Evolutionary conservation across 164 flowering plant genomes (phyloP).

Genomic region (Echeveria elegans): DNA sequence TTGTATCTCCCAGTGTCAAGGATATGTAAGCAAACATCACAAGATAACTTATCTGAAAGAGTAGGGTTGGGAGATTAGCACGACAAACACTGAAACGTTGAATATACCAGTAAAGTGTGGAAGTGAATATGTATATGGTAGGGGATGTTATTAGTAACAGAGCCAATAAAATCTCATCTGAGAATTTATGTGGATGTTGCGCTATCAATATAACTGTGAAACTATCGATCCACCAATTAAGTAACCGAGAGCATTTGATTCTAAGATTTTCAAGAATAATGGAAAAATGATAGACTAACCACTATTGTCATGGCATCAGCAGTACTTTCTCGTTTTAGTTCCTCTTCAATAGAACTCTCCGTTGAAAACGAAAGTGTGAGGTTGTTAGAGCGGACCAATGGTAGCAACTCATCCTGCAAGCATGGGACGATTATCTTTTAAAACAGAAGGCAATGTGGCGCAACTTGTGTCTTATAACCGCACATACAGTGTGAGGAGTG

Average conservation of each 20-base stretch:
- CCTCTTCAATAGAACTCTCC: constrained; percentile 95
- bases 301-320: constrained; percentile 90
- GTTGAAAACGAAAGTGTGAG: constrained; percentile 91
- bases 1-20: constrained; percentile 74
- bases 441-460: not conserved
- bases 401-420: constrained; percentile 67
- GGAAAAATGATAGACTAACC: constrained; percentile 28
- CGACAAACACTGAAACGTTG: not conserved
- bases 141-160: not conserved
- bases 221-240: not conserved
- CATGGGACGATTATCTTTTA: not conserved
- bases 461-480: not conserved
- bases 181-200: not conserved
- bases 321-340: constrained; percentile 93
- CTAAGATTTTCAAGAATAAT: not conserved
- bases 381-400: constrained; percentile 65
- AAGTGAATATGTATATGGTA: not conserved
- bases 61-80: constrained; percentile 4
- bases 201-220: not conserved
- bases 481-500: not conserved
- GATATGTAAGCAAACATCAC: constrained; percentile 99
- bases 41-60: constrained; percentile 88
- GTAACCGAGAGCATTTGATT: not conserved
- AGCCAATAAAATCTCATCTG: not conserved
- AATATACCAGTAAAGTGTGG: too few relatives aligned